Percentiles rank a stretch among this genome's conserved stretches.
Conservation (phyloP, 2,329 filamentous ascomycete species). For the Aschersonia sp. region DNA sequence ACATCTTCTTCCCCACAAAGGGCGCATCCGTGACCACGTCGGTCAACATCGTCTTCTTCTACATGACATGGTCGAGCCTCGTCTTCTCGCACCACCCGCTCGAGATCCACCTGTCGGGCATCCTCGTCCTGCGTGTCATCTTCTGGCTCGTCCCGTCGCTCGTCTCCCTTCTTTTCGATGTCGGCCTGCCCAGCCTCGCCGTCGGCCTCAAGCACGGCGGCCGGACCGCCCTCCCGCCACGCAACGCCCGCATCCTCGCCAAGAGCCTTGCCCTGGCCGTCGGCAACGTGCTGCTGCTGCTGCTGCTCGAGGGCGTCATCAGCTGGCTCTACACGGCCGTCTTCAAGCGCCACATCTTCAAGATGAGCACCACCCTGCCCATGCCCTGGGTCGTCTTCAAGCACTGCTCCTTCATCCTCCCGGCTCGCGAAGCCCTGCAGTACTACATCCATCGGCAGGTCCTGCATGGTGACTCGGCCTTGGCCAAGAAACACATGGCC, state of each 20-base stretch:
- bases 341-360: slow-evolving; percentile 27
- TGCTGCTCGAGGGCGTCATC: slow-evolving; percentile 26
- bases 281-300: slow-evolving; percentile 29
- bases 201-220: slow-evolving; percentile 56
- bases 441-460: slow-evolving; percentile 63
- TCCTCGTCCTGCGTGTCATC: slow-evolving; percentile 49
- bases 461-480: slow-evolving; percentile 38
- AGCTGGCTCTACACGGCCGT: slow-evolving; percentile 20
- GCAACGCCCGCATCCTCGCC: slow-evolving; percentile 18
- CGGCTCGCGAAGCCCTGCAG: slow-evolving; percentile 41
- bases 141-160: slow-evolving; percentile 64
- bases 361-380: slow-evolving; percentile 31
- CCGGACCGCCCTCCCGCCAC: slow-evolving; percentile 30
- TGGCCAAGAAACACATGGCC: slow-evolving; percentile 26
- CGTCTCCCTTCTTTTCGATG: slow-evolving; percentile 60
- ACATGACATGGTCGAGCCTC: slow-evolving; percentile 78
- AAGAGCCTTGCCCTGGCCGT: slow-evolving; percentile 26
- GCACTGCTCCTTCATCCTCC: slow-evolving; percentile 28
- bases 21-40: slow-evolving; percentile 58
- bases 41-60: slow-evolving; percentile 78
- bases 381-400: slow-evolving; percentile 38
- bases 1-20: slow-evolving; percentile 44
- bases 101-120: slow-evolving; percentile 60
- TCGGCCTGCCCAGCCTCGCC: slow-evolving; percentile 52
- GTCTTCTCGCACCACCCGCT: slow-evolving; percentile 64